Conservation (phyloP, 2,329 filamentous ascomycete species). For the Polytolypa hystricis region DNA sequence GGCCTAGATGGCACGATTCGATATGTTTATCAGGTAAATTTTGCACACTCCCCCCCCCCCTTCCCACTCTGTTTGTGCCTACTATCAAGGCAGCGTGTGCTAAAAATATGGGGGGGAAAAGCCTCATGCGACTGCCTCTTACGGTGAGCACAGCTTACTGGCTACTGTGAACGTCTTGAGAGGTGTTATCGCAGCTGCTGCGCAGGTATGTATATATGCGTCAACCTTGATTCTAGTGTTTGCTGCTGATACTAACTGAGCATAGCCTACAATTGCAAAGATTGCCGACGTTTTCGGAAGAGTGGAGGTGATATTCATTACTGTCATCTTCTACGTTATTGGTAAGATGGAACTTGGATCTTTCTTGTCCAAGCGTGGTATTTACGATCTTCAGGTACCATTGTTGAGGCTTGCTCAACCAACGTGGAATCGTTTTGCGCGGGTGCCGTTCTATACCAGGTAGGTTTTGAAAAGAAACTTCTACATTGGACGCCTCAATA, state of each 20-base stretch:
- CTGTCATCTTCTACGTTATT: conserved; percentile 46
- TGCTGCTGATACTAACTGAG: neutral
- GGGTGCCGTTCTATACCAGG: conserved; percentile 49
- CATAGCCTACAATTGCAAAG: conserved; percentile 47
- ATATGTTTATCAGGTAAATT: conserved; percentile 38
- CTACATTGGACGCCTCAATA: no score
- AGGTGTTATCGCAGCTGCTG: conserved; percentile 49
- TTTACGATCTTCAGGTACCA: conserved; percentile 31
- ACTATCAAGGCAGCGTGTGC: no score
- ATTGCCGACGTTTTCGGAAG: conserved; percentile 54
- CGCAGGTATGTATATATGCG: conserved; percentile 26
- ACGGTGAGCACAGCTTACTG: conserved; percentile 43
- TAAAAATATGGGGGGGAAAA: conserved; percentile 14
- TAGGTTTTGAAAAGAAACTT: conserved; percentile 9
- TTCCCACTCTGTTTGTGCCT: conserved; percentile 9
- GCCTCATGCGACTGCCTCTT: conserved; percentile 44
- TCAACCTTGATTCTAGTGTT: neutral
- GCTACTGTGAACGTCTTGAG: conserved; percentile 49
- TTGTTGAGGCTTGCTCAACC: conserved; percentile 44
- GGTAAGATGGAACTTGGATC: conserved; percentile 17
- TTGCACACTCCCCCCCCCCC: neutral
- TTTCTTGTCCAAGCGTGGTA: neutral
- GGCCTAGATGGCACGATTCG: conserved; percentile 49
- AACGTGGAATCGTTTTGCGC: conserved; percentile 44
- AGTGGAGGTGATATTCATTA: conserved; percentile 45